Conservation (phyloP, 371 early-diverging fungal species). For the Caulochytrium protostelioides region DNA sequence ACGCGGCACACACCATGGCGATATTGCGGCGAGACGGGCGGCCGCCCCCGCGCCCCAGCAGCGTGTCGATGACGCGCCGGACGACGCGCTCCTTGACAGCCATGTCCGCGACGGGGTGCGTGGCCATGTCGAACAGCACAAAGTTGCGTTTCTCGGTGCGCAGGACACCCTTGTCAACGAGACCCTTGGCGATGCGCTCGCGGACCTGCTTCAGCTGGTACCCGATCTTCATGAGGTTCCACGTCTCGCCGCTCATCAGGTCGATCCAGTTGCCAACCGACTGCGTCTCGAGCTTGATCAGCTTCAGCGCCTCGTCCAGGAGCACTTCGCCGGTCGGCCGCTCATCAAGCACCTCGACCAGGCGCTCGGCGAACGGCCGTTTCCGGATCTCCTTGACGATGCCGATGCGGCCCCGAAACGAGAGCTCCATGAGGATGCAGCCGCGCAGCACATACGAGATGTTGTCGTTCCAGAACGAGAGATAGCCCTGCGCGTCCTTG, state of each 20-base stretch:
- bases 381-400: conserved; percentile 66
- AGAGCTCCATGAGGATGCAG: conserved; percentile 82
- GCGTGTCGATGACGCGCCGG: conserved; percentile 47
- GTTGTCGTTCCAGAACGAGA: conserved; percentile 96
- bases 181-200: conserved; percentile 82
- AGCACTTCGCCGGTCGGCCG: conserved; percentile 79
- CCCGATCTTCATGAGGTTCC: conserved; percentile 86
- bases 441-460: conserved; percentile 84
- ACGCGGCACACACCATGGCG: conserved; percentile 83
- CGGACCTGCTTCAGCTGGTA: conserved; percentile 94
- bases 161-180: conserved; percentile 92
- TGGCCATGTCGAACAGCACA: conserved; percentile 80
- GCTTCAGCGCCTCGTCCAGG: conserved; percentile 74
- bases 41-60: conserved; percentile 25
- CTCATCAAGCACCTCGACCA: conserved; percentile 61
- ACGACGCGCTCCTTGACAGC: conserved; percentile 67
- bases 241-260: conserved; percentile 90
- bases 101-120: conserved; percentile 67
- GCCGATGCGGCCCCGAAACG: conserved; percentile 65
- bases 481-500: conserved; percentile 85
- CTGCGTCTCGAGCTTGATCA: conserved; percentile 44
- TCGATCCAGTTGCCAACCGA: conserved; percentile 86
- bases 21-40: conserved; percentile 38
- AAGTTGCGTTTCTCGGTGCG: conserved; percentile 86
- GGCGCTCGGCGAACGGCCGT: conserved; percentile 56